Percentiles rank a stretch among this genome's conserved stretches.
phyloP scores from a whole-genome alignment of 306 rosid species.

The Chamaecrista fasciculata region DNA sequence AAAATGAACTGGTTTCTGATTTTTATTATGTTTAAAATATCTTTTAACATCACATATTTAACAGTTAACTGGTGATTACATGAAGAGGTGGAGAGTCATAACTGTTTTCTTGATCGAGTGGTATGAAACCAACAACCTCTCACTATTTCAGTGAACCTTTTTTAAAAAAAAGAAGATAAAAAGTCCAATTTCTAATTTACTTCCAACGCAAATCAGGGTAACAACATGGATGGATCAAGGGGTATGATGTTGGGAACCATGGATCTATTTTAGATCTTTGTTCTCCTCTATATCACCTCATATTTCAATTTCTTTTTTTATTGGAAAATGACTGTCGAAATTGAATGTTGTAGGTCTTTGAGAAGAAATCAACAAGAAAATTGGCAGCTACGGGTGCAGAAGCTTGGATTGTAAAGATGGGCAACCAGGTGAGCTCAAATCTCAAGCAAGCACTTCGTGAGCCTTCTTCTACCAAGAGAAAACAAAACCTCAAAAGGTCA shows the following conservation, averaged over 20 bases:
- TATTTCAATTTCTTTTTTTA: no score
- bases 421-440: constrained; percentile 88
- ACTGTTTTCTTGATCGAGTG: constrained; percentile 75
- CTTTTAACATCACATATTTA: constrained; percentile 24
- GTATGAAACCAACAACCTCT: constrained; percentile 43
- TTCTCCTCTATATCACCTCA: constrained; percentile 8
- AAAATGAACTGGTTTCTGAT: constrained; percentile 26
- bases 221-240: constrained; percentile 85
- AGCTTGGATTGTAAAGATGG: constrained; percentile 93
- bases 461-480: constrained; percentile 50
- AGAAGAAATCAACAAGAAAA: constrained; percentile 69
- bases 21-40: constrained; percentile 12
- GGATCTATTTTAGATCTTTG: constrained; percentile 47
- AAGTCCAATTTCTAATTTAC: constrained; percentile 11
- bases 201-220: constrained; percentile 58
- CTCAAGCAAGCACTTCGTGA: constrained; percentile 83
- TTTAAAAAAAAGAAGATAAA: no score
- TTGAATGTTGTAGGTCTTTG: constrained; percentile 68
- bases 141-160: neutral
- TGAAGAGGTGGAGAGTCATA: constrained; percentile 90
- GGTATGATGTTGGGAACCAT: constrained; percentile 92
- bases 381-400: constrained; percentile 81
- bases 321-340: no score
- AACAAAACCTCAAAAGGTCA: constrained; percentile 33
- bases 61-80: constrained; percentile 96